A percentile compares a stretch with the other conserved stretches of the same genome.
These are phyloP conservation scores for Nannochloropsis gaditana DNA, from an alignment of 108 stramenopile genomes.

Conservation along the genomic window DNA sequence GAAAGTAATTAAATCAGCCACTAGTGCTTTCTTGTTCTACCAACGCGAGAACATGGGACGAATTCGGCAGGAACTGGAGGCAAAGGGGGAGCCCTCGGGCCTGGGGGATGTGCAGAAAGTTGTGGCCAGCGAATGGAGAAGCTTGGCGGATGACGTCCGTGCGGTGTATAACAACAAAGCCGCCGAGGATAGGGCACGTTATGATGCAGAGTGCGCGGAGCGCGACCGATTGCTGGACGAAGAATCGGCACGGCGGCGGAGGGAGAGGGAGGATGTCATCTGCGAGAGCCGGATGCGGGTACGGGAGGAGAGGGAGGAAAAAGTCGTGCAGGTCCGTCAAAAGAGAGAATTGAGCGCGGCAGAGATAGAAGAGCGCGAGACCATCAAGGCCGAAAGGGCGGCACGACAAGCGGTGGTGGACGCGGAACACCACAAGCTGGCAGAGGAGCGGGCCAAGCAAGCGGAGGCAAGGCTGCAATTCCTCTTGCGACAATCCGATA, in stretches of 20 bases:
- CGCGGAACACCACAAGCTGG: conserved; percentile 25
- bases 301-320: conserved; percentile 37
- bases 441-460: conserved; percentile 45
- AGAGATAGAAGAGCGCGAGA: conserved; percentile 35
- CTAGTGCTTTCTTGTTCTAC: conserved; percentile 9
- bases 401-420: conserved; percentile 22
- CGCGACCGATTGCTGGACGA: conserved; percentile 39
- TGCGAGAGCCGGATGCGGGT: conserved; percentile 47
- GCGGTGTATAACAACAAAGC: conserved; percentile 27
- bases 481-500: conserved; percentile 56
- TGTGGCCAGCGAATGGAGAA: conserved; percentile 33
- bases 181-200: conserved; percentile 40
- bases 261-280: conserved; percentile 41
- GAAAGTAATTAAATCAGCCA: conserved; percentile 10
- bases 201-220: conserved; percentile 39
- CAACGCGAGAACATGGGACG: background rate
- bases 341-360: conserved; percentile 28
- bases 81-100: conserved; percentile 30
- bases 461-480: conserved; percentile 57
- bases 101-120: conserved; percentile 38
- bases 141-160: conserved; percentile 28
- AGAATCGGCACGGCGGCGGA: conserved; percentile 36
- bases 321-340: conserved; percentile 31
- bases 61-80: conserved; percentile 23
- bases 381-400: conserved; percentile 25